phyloP scores from a whole-genome alignment of 805 yeast species.

The Danielia oregonensis region DNA sequence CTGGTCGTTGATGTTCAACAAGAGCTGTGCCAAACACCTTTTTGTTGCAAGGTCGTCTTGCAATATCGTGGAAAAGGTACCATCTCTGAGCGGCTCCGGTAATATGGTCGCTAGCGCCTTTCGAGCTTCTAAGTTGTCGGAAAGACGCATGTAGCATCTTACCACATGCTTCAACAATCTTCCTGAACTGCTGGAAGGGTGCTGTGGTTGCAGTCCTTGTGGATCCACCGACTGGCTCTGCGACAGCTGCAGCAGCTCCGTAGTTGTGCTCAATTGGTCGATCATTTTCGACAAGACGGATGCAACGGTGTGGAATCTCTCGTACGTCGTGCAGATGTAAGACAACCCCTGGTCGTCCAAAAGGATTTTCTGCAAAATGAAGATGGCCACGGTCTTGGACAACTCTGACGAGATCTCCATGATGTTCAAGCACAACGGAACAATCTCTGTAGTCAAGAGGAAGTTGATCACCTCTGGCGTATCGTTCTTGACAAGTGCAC shows the following conservation, averaged over 20 bases:
- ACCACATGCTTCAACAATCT: conserved; percentile 89
- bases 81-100: conserved; percentile 85
- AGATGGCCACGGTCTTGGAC: conserved; percentile 93
- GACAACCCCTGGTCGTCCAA: conserved; percentile 88
- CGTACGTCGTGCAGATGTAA: conserved; percentile 93
- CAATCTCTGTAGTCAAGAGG: conserved; percentile 90
- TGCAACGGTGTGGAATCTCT: conserved; percentile 90
- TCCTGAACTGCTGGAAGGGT: conserved; percentile 52
- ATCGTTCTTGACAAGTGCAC: conserved; percentile 94
- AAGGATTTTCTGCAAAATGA: conserved; percentile 88
- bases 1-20: conserved; percentile 52
- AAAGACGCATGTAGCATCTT: conserved; percentile 84
- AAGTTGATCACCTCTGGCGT: conserved; percentile 93
- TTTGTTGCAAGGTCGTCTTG: conserved; percentile 88
- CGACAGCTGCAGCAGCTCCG: conserved; percentile 46
- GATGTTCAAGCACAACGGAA: conserved; percentile 88
- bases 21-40: conserved; percentile 78
- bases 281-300: conserved; percentile 86
- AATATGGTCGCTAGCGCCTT: conserved; percentile 77
- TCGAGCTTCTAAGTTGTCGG: conserved; percentile 88
- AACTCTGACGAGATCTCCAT: conserved; percentile 95
- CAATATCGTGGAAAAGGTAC: conserved; percentile 72
- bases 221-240: conserved; percentile 5
- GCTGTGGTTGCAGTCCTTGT: conserved; percentile 10
- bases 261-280: conserved; percentile 57